Base-by-base conservation (phyloP, 768 basidiomycete species). In the Postia placenta region DNA sequence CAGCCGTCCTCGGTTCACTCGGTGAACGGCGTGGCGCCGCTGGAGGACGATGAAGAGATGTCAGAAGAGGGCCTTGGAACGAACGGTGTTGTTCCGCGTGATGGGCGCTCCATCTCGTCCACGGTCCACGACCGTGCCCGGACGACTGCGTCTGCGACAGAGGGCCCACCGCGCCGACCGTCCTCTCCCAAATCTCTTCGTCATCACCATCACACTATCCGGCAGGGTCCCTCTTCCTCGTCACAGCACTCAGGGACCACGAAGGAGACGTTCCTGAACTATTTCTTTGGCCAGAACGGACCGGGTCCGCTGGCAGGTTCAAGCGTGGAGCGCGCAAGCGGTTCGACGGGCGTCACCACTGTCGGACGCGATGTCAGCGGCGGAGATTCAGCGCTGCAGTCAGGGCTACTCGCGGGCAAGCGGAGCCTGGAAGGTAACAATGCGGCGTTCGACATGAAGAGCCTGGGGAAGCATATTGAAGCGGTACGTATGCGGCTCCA, bases 371-470 rank as follows among this genome's bases (percentile, higher is more conserved):
- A 90, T 54, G 57, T 86, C 30, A 81, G 80, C 11, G 78, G 72
- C 2, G 63, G 67, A 7, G 83, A 85, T 43, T 61, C 68, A 14
- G 55, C 69, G 27, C 64, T 80, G 40, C 73, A 76, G 26, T 68
- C 76, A 12, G 86, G 87, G 3, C 62, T 88, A 23, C 74, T 87
- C 78, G 79, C 79, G 17, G 78, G 80, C 12, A 85, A 81, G 68
- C 70, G 78, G 44, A 71, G 74, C 11, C 63, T 88, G 42, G 89
- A 93, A 57, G 86, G 78, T 42, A 87, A 74, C 64, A 87, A 76
- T 58, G 87, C 93, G 48, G 93, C 89, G 41, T 97, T 83, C 65
- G 96, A 98, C 65, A 99, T 99, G 96, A 97, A 92, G 76, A 96
- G 92, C 62, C 74, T 98, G 45, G 92, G 94, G 37, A 93, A 87